These are phyloP conservation scores for Thermoascus crustaceus DNA, from an alignment of 2,329 filamentous ascomycete species.

Conservation along the genomic window DNA sequence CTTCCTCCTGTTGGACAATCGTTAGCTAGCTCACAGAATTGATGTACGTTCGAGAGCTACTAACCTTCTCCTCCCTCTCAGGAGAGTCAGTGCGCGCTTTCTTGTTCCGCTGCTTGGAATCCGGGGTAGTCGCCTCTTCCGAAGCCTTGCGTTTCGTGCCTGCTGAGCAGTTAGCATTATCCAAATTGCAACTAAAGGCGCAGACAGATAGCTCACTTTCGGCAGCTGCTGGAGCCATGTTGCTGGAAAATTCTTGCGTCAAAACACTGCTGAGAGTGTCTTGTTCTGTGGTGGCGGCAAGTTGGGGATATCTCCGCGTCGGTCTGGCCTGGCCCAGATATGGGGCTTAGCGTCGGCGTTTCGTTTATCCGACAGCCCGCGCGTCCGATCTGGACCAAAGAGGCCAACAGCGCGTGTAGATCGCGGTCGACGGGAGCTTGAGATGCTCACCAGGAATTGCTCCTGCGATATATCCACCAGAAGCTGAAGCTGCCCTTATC, in stretches of 20 bases:
- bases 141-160: constrained; percentile 42
- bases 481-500: not conserved
- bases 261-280: not conserved
- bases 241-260: constrained; percentile 2
- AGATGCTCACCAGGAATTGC: not conserved
- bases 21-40: not conserved
- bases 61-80: constrained; percentile 27
- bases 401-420: constrained; percentile 8
- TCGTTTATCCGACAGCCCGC: constrained; percentile 15
- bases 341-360: constrained; percentile 14
- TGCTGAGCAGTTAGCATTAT: constrained; percentile 11
- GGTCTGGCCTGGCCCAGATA: no score
- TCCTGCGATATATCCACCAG: not conserved
- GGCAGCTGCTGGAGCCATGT: constrained; percentile 18
- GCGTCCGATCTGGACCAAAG: constrained; percentile 18
- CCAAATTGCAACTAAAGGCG: not conserved
- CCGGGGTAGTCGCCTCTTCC: constrained; percentile 38
- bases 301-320: constrained; percentile 11
- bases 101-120: constrained; percentile 38
- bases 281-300: constrained; percentile 5
- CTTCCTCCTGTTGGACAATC: constrained; percentile 32
- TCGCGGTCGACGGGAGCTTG: not conserved
- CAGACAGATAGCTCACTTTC: constrained; percentile 24
- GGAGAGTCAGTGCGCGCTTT: constrained; percentile 43
- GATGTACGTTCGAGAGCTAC: not conserved